phyloP scores from a whole-genome alignment of 306 rosid species.

The Benincasa hispida region DNA sequence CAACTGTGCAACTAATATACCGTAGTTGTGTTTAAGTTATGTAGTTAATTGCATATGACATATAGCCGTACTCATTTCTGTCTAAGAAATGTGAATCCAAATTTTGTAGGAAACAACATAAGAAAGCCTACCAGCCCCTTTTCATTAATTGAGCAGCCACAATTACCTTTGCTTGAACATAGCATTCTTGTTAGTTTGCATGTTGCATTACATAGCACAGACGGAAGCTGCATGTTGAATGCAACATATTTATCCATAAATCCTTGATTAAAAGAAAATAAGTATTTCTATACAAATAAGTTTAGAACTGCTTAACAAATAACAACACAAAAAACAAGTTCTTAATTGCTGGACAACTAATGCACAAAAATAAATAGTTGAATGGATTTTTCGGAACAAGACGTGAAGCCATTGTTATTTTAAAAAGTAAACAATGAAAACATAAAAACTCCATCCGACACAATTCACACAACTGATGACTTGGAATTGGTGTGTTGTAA shows the following conservation, averaged over 20 bases:
- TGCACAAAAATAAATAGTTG: background rate
- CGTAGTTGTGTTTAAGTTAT: background rate
- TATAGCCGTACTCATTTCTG: background rate
- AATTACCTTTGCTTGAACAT: conserved; percentile 73
- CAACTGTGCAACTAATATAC: background rate
- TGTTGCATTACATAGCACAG: conserved; percentile 67
- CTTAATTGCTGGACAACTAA: background rate
- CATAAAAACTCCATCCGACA: too few relatives aligned
- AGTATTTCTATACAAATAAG: too few relatives aligned
- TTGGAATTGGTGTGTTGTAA: too few relatives aligned
- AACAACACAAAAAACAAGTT: background rate
- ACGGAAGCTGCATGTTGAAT: conserved; percentile 65
- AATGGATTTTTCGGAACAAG: background rate
- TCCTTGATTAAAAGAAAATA: conserved; percentile 7
- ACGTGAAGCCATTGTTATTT: background rate
- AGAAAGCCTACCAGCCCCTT: conserved; percentile 73
- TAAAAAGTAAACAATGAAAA: background rate
- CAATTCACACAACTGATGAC: background rate
- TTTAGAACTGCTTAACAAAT: background rate
- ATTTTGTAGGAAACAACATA: background rate
- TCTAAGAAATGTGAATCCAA: background rate
- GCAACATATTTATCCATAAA: conserved; percentile 13
- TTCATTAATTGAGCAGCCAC: conserved; percentile 92
- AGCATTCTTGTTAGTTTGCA: conserved; percentile 63
- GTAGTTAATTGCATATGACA: background rate